These are phyloP conservation scores for Parmelia sp. DNA, from an alignment of 495 filamentous ascomycete species.

Conservation along the genomic window DNA sequence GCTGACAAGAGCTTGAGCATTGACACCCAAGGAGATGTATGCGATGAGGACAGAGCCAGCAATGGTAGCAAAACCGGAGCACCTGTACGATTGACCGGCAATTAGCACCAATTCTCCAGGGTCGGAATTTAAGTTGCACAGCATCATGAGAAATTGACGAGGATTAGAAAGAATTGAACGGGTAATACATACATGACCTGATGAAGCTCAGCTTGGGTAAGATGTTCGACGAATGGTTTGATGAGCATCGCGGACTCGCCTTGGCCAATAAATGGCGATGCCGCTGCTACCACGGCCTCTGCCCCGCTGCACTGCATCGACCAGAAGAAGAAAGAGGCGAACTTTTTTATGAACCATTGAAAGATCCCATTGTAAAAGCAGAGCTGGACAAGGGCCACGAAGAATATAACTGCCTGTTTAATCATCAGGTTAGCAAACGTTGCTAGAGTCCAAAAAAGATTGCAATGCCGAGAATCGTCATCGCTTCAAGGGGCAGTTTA, in stretches of 20 bases:
- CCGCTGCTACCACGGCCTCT: constrained; percentile 85
- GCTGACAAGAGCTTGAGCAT: constrained; percentile 80
- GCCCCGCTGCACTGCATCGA: constrained; percentile 82
- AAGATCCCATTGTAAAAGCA: constrained; percentile 69
- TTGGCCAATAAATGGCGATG: constrained; percentile 92
- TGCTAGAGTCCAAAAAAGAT: constrained; percentile 51
- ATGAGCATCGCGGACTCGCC: constrained; percentile 92
- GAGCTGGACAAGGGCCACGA: constrained; percentile 78
- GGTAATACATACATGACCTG: constrained; percentile 60
- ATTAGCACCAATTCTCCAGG: background rate
- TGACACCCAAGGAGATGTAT: constrained; percentile 74
- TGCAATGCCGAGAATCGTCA: constrained; percentile 56
- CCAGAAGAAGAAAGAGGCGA: constrained; percentile 89
- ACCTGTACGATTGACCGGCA: constrained; percentile 21
- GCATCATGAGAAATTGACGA: background rate
- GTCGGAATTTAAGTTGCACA: background rate
- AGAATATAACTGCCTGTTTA: constrained; percentile 84
- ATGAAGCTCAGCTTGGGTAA: constrained; percentile 80
- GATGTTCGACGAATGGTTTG: constrained; percentile 72
- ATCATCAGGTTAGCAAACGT: constrained; percentile 56
- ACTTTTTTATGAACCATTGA: constrained; percentile 83
- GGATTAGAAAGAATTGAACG: background rate
- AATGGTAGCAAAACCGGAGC: constrained; percentile 63
- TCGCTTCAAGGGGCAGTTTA: constrained; percentile 60
- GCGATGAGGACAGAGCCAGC: constrained; percentile 71